These are phyloP conservation scores for Candida takata DNA, from an alignment of 805 yeast species.

Conservation along the genomic window DNA sequence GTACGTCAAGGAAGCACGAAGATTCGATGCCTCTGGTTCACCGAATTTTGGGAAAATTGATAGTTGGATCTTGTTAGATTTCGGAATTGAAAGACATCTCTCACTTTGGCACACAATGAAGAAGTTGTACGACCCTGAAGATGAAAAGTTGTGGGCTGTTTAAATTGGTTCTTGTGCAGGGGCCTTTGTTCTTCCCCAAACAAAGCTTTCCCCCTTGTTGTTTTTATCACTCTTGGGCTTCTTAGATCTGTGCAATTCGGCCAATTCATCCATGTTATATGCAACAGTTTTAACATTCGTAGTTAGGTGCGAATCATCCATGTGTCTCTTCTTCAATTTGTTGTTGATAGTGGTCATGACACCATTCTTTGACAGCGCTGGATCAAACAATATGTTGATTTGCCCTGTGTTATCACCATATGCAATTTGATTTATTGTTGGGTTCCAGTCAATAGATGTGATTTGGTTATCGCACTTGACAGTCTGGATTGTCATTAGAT, in stretches of 20 bases:
- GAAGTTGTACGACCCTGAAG: too few species aligned
- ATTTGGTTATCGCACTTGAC: slow-evolving; percentile 5
- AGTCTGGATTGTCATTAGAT: slow-evolving; percentile 10
- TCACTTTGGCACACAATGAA: too few species aligned
- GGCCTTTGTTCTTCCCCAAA: slow-evolving; percentile 8
- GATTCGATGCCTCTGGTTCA: too few species aligned
- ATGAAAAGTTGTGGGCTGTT: too few species aligned
- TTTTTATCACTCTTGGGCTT: slow-evolving; percentile 1
- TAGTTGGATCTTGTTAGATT: too few species aligned
- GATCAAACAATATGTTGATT: slow-evolving; percentile 15
- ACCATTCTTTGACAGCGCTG: slow-evolving; percentile 16
- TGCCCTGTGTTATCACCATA: slow-evolving; percentile 15
- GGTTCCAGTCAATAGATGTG: slow-evolving; percentile 19
- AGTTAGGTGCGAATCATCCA: slow-evolving; percentile 11
- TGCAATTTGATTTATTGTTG: slow-evolving; percentile 18
- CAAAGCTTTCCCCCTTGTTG: slow-evolving; percentile 7
- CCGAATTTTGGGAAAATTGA: too few species aligned
- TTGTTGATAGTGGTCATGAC: slow-evolving; percentile 14
- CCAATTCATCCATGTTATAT: slow-evolving; percentile 17
- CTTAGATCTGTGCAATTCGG: slow-evolving; percentile 10
- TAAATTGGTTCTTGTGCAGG: too few species aligned
- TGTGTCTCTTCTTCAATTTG: slow-evolving; percentile 14
- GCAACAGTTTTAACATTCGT: slow-evolving; percentile 7
- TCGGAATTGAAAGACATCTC: too few species aligned
- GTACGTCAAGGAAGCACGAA: too few species aligned